Base-by-base conservation (phyloP, 495 filamentous ascomycete genomes). In the Penicillium dipodomyicola region DNA sequence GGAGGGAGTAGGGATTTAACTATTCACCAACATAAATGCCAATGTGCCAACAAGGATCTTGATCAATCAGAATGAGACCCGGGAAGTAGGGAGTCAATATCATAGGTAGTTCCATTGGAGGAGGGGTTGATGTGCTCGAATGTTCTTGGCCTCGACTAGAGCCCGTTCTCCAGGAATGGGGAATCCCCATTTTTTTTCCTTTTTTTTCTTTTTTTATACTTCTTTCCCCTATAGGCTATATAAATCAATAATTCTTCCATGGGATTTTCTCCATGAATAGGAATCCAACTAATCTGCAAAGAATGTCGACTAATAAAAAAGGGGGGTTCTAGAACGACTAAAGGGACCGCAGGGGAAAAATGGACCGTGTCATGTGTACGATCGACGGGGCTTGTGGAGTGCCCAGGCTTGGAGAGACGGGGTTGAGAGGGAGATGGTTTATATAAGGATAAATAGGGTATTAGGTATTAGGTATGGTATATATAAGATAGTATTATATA, bases 331-430 rank as follows among this genome's bases (percentile, higher is more conserved):
- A 74, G 71, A 74, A 67, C 63, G 32, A 22, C 39, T 44, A 25
- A 54, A 54, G 55, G 60, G 65, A 57, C 32, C 42, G 48, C 39
- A 58, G 47, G 37, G 43, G 59, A 70, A 73, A 76, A 73, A 63
- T 67, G 61, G 56, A 65, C 64, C 55, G 56, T 70, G 68, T 74
- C 71, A 77, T 74, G 70, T 75, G 72, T 60, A 59, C 67, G 71
- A 74, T 74, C 68, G 67, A 71, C 68, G 62, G 67, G 57, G 58
- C 58, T 56, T 50, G 39, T 43, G 47, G 56, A 52, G 49, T 52
- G 50, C 51, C 53, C 35, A 40, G 40, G 42, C 49, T 20, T 37
- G 25, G 30, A 45, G 11, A 29, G 55, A 51, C 37, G 35, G 49
- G 17, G 20, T 27, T 50, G 1, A 27, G 12, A n/a, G 35, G 45